These are phyloP conservation scores for Hapsidospora chrysogenum DNA, from an alignment of 495 filamentous ascomycete genomes.

Conservation along the genomic window DNA sequence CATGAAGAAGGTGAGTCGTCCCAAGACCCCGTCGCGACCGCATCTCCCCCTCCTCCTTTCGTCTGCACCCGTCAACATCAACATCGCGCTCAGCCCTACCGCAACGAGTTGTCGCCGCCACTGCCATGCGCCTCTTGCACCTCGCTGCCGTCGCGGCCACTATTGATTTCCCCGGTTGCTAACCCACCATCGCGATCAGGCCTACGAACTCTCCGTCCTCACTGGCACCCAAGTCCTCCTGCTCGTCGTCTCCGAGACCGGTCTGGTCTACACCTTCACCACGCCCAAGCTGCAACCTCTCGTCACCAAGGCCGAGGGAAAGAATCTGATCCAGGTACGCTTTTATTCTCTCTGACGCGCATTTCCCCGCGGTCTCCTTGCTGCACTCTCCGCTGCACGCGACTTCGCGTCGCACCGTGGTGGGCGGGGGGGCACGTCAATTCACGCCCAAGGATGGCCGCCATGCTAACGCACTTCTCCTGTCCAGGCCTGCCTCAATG, in stretches of 20 bases:
- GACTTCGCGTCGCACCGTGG: background rate
- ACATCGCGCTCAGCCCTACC: background rate
- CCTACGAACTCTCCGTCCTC: constrained; percentile 93
- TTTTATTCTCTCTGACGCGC: constrained; percentile 1
- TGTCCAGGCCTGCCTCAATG: constrained; percentile 84
- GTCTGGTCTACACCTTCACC: constrained; percentile 97
- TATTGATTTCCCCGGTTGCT: constrained; percentile 9
- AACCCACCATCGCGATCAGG: constrained; percentile 34
- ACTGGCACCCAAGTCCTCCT: constrained; percentile 96
- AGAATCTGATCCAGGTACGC: constrained; percentile 96
- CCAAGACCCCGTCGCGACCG: background rate
- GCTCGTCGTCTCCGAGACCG: constrained; percentile 95
- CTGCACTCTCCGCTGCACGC: background rate
- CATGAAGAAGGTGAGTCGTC: constrained; percentile 91
- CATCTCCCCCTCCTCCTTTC: background rate
- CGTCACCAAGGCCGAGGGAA: constrained; percentile 97
- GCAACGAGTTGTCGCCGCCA: constrained; percentile 7
- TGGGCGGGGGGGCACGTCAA: background rate
- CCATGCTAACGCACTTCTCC: constrained; percentile 8
- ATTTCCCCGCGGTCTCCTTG: background rate
- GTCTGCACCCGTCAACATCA: no score
- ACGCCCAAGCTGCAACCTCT: constrained; percentile 97
- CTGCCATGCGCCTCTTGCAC: constrained; percentile 7
- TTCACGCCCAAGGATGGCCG: background rate
- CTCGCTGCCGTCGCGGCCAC: no score